A percentile compares a stretch with the other conserved stretches of the same genome.
phyloP scores from a whole-genome alignment of 2,329 filamentous ascomycete genomes.

The Exophiala oligosperma region DNA sequence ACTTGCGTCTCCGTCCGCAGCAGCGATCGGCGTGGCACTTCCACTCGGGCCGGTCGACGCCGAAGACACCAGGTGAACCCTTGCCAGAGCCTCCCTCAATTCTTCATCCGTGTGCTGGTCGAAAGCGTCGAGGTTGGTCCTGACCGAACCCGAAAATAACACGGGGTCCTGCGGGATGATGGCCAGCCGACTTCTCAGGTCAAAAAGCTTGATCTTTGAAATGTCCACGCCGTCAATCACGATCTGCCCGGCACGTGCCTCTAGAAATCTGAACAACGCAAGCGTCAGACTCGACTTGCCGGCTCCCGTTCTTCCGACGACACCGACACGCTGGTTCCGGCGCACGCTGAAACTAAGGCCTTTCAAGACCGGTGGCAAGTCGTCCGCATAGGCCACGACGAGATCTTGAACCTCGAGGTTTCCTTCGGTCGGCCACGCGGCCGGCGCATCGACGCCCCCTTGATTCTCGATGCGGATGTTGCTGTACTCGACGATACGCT shows the following conservation, averaged over 20 bases:
- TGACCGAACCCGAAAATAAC: constrained; percentile 75
- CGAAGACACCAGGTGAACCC: constrained; percentile 65
- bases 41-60: constrained; percentile 30
- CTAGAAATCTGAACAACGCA: constrained; percentile 75
- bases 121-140: constrained; percentile 77
- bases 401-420: constrained; percentile 71
- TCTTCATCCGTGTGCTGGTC: constrained; percentile 67
- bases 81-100: constrained; percentile 66
- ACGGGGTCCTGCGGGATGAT: constrained; percentile 85
- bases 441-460: constrained; percentile 61
- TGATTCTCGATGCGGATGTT: constrained; percentile 67
- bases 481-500: constrained; percentile 74
- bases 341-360: constrained; percentile 67
- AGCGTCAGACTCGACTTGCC: constrained; percentile 76
- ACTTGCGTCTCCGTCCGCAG: not conserved
- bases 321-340: constrained; percentile 69
- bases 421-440: constrained; percentile 74
- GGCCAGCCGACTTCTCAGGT: constrained; percentile 70
- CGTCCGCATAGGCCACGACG: constrained; percentile 69
- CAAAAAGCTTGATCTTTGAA: constrained; percentile 67
- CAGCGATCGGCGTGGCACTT: constrained; percentile 20
- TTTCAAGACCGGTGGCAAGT: constrained; percentile 69
- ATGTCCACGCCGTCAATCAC: constrained; percentile 74
- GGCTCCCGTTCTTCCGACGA: constrained; percentile 75
- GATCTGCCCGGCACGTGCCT: constrained; percentile 65